Evolutionary conservation across 2,329 filamentous ascomycete species (phyloP).

Genomic region (Sphaerostilbella broomeana): DNA sequence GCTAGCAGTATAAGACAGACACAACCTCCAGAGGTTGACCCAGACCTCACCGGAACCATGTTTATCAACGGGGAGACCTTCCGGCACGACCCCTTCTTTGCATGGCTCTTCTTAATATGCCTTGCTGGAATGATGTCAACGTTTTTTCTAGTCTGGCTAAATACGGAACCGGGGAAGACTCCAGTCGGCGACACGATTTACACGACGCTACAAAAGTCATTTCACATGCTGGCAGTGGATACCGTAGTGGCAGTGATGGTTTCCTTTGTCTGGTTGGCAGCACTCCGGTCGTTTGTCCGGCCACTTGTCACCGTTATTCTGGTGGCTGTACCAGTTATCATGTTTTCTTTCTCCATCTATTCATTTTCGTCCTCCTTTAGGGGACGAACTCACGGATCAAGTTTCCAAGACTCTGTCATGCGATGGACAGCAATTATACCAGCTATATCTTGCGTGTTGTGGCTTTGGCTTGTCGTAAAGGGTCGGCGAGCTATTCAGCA

Average conservation of each 20-base stretch:
- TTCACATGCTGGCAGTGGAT: constrained; percentile 83
- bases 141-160: constrained; percentile 82
- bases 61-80: constrained; percentile 62
- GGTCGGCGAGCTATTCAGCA: constrained; percentile 74
- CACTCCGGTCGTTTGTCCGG: constrained; percentile 80
- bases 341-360: constrained; percentile 86
- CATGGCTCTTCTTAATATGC: constrained; percentile 79
- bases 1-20: constrained; percentile 33
- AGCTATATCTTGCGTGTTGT: constrained; percentile 63
- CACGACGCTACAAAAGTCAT: constrained; percentile 76
- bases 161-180: constrained; percentile 67
- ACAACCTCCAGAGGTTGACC: constrained; percentile 32
- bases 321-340: constrained; percentile 75
- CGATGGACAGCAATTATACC: constrained; percentile 78
- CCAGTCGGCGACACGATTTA: constrained; percentile 92
- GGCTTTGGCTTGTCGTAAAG: constrained; percentile 77
- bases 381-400: constrained; percentile 64
- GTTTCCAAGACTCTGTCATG: constrained; percentile 84
- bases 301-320: constrained; percentile 76
- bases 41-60: constrained; percentile 39
- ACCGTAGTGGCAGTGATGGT: constrained; percentile 85
- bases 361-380: constrained; percentile 86
- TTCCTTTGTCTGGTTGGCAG: constrained; percentile 82
- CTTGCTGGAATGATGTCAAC: constrained; percentile 80
- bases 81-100: constrained; percentile 85